Percentiles rank a stretch among this genome's conserved stretches.
Evolutionary conservation across 108 stramenopile genomes (phyloP).

Genomic region (Craspedostauros australis): DNA sequence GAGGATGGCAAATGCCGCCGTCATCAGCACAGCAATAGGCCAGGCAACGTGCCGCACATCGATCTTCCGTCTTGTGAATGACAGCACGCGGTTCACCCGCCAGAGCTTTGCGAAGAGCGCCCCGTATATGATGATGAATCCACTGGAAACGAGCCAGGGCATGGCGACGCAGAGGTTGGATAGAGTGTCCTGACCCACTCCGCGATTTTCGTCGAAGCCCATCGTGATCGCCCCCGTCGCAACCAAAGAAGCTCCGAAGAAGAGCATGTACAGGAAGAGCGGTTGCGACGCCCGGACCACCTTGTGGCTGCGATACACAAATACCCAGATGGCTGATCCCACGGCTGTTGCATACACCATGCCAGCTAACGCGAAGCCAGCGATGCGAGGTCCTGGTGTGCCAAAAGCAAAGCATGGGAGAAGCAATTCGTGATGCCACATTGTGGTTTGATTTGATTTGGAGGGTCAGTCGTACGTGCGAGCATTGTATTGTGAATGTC

Average conservation of each 20-base stretch:
- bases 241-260: conserved; percentile 10
- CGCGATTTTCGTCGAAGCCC: conserved; percentile 10
- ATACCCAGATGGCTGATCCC: conserved; percentile 10
- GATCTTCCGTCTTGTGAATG: conserved; percentile 2
- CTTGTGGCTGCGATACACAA: conserved; percentile 2
- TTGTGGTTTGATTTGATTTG: too few relatives aligned
- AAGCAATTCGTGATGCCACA: too few relatives aligned
- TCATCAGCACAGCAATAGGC: conserved; percentile 18
- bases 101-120: conserved; percentile 42
- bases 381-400: too few relatives aligned
- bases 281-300: conserved; percentile 32
- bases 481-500: too few relatives aligned
- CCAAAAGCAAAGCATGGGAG: too few relatives aligned
- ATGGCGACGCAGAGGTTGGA: conserved; percentile 1
- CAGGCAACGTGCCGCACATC: conserved; percentile 21
- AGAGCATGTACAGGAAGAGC: conserved; percentile 27
- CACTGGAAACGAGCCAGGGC: conserved; percentile 26
- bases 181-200: background rate
- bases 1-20: conserved; percentile 13
- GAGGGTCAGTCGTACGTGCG: too few relatives aligned
- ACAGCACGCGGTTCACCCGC: conserved; percentile 30
- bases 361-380: conserved; percentile 14
- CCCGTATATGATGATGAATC: conserved; percentile 35
- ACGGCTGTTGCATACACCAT: background rate
- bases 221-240: conserved; percentile 23